A percentile compares a stretch with the other conserved stretches of the same genome.
These are phyloP conservation scores for Pistacia atlantica DNA, from an alignment of 345 rosid species.

Conservation along the genomic window DNA sequence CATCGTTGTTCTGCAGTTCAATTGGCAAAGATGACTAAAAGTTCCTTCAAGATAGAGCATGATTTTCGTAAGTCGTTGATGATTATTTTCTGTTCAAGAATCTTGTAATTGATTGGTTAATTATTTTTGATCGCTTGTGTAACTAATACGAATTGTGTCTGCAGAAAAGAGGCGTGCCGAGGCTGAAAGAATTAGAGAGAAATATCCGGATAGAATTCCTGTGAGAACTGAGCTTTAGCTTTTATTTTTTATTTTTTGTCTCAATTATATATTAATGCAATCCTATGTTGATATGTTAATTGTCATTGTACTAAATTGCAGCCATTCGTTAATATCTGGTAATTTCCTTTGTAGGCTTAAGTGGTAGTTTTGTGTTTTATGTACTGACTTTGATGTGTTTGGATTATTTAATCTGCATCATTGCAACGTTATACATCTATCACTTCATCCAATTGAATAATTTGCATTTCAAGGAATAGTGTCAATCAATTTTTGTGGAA, in stretches of 20 bases:
- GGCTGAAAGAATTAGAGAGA: constrained; percentile 70
- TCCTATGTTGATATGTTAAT: background rate
- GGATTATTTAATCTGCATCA: background rate
- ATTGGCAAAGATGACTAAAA: constrained; percentile 44
- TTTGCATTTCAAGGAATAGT: background rate
- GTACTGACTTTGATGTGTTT: background rate
- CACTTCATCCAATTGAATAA: background rate
- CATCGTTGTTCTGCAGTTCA: constrained; percentile 18
- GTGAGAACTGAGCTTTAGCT: constrained; percentile 31
- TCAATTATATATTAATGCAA: background rate
- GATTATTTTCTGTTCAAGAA: background rate
- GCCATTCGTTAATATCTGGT: background rate
- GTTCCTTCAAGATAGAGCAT: constrained; percentile 67
- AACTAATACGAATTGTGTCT: constrained; percentile 15
- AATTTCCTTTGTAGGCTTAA: background rate
- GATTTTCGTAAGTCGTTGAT: constrained; percentile 51
- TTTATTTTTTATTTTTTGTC: background rate
- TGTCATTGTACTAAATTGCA: background rate
- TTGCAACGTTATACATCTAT: background rate
- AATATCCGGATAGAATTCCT: constrained; percentile 76
- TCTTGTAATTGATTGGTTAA: background rate
- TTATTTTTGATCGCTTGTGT: constrained; percentile 5
- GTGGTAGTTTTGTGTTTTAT: background rate
- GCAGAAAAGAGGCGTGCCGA: constrained; percentile 74
- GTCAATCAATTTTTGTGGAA: background rate